Evolutionary conservation across 495 filamentous ascomycete genomes (phyloP).

Genomic region (Talaromyces wortmannii): DNA sequence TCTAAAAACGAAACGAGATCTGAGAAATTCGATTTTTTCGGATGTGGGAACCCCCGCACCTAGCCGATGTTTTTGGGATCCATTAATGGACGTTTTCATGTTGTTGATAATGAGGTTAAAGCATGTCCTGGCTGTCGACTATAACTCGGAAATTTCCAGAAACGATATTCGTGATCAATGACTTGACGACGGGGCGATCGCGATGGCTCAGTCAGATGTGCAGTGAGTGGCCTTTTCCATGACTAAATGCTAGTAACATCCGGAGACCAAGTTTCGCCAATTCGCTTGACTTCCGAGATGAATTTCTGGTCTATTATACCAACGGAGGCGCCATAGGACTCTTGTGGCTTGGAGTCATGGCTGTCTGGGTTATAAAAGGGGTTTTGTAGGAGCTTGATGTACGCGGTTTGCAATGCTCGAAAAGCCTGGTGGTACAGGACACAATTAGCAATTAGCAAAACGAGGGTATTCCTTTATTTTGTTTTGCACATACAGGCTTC

Average conservation of each 20-base stretch:
- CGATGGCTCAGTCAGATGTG: too few species aligned
- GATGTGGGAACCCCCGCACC: too few species aligned
- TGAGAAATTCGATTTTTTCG: too few species aligned
- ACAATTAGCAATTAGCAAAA: slow-evolving; percentile 2
- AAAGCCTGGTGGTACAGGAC: slow-evolving; percentile 55
- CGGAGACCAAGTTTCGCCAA: slow-evolving; percentile 64
- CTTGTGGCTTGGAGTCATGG: slow-evolving; percentile 46
- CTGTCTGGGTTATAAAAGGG: slow-evolving; percentile 93
- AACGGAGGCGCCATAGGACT: slow-evolving; percentile 30
- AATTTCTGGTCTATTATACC: slow-evolving; percentile 79
- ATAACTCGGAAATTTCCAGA: too few species aligned
- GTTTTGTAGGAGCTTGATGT: slow-evolving; percentile 83
- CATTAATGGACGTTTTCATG: too few species aligned
- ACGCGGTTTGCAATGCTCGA: slow-evolving; percentile 82
- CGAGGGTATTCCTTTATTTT: background rate
- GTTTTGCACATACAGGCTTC: slow-evolving; percentile 51
- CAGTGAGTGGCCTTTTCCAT: slow-evolving; percentile 15
- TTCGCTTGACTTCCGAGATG: slow-evolving; percentile 70
- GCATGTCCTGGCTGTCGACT: too few species aligned
- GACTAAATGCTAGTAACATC: slow-evolving; percentile 39
- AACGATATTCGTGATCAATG: too few species aligned
- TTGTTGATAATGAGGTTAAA: too few species aligned
- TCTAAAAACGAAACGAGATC: too few species aligned
- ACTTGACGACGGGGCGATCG: too few species aligned
- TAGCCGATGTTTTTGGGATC: too few species aligned